Evolutionary conservation across 2,329 filamentous ascomycete species (phyloP).

Genomic region (Tolypocladium cylindrosporum): DNA sequence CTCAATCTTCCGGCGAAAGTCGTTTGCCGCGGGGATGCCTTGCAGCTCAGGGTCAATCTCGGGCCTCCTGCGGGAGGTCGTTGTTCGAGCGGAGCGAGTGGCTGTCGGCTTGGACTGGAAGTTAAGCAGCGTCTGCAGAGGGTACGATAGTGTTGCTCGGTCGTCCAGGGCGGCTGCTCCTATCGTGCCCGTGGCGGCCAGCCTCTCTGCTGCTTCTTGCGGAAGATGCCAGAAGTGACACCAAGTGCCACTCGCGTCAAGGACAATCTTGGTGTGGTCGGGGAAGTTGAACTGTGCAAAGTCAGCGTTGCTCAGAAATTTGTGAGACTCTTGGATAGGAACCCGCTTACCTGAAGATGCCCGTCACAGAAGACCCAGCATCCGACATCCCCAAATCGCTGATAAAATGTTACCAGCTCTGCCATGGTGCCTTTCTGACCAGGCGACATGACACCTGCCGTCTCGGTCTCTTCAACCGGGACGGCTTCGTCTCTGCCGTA

Average conservation of each 20-base stretch:
- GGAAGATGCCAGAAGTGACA: slow-evolving; percentile 72
- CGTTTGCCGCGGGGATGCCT: slow-evolving; percentile 60
- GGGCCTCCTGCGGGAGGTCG: slow-evolving; percentile 43
- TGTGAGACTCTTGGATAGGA: background rate
- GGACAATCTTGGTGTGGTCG: slow-evolving; percentile 75
- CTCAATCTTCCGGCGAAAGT: slow-evolving; percentile 62
- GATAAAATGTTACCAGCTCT: slow-evolving; percentile 69
- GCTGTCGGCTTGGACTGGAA: slow-evolving; percentile 40
- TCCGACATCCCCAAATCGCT: slow-evolving; percentile 69
- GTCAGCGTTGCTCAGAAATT: background rate
- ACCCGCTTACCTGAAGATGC: slow-evolving; percentile 56
- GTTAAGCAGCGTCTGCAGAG: slow-evolving; percentile 64
- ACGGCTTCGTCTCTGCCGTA: slow-evolving; percentile 62
- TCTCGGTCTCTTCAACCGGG: slow-evolving; percentile 34
- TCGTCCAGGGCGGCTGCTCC: slow-evolving; percentile 61
- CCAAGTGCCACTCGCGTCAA: slow-evolving; percentile 64
- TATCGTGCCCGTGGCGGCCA: slow-evolving; percentile 56
- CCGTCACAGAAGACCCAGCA: slow-evolving; percentile 77
- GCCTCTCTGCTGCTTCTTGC: slow-evolving; percentile 55
- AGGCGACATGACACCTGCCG: slow-evolving; percentile 27
- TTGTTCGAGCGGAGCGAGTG: slow-evolving; percentile 29
- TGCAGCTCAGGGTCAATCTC: slow-evolving; percentile 52
- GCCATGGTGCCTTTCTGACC: slow-evolving; percentile 26
- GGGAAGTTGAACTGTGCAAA: slow-evolving; percentile 71
- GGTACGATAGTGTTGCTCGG: slow-evolving; percentile 61